Percentiles rank a stretch among this genome's conserved stretches.
phyloP scores from a whole-genome alignment of 1,139 yeast genomes.

The Suhomyces ambrosiae region DNA sequence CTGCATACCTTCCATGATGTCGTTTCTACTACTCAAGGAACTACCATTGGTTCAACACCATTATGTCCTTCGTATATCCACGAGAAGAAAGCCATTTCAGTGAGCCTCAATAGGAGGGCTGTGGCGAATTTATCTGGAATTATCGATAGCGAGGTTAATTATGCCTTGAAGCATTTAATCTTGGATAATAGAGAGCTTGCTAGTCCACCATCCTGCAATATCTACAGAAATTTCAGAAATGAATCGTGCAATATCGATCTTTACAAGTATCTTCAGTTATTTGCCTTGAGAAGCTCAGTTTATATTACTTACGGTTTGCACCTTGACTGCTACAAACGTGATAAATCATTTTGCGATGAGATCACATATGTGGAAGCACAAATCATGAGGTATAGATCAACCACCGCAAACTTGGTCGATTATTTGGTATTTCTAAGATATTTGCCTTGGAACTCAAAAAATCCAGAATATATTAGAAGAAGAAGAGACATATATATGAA shows the following conservation, averaged over 20 bases:
- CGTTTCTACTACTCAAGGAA: constrained; percentile 62
- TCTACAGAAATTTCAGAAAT: constrained; percentile 16
- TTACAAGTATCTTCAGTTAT: constrained; percentile 49
- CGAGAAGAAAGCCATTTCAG: constrained; percentile 57
- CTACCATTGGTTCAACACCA: constrained; percentile 80
- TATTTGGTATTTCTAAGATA: constrained; percentile 57
- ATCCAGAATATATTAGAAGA: constrained; percentile 40
- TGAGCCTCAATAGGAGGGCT: constrained; percentile 45
- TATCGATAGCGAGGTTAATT: constrained; percentile 47
- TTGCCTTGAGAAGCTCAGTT: constrained; percentile 59
- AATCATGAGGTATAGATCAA: constrained; percentile 65
- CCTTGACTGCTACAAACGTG: constrained; percentile 45
- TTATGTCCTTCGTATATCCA: constrained; percentile 54
- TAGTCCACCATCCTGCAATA: constrained; percentile 27
- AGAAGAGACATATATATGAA: constrained; percentile 61
- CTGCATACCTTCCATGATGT: constrained; percentile 69
- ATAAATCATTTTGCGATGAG: constrained; percentile 48
- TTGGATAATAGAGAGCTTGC: constrained; percentile 21
- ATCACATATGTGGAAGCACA: constrained; percentile 65
- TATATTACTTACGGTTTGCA: constrained; percentile 61
- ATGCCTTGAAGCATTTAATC: constrained; percentile 30
- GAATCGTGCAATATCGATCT: constrained; percentile 41
- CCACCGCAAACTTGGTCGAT: constrained; percentile 62
- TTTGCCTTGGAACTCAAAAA: constrained; percentile 22
- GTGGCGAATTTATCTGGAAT: constrained; percentile 35